Base-by-base conservation (phyloP, 495 filamentous ascomycete genomes). In the Hypoxylon trugodes region DNA sequence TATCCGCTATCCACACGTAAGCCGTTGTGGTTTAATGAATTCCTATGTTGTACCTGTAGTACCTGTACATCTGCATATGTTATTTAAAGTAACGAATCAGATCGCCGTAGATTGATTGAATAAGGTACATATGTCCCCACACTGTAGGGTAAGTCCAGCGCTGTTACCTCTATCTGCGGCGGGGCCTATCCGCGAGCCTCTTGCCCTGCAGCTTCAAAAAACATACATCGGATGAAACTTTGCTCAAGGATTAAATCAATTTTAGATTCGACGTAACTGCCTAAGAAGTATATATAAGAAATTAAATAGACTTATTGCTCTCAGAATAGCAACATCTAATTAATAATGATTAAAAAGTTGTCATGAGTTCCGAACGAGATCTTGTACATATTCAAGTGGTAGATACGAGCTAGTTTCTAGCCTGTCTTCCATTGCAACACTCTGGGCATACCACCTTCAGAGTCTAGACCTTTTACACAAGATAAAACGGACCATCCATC, bases 1-100 rank as follows among this genome's bases (percentile, higher is more conserved):
- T 40, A 49, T 41, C 15, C 52, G 30, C 19, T 48, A 42, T 41
- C 61, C 59, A 68, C 54, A 68, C 65, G 65, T 68, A 68, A 68
- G 65, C 65, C 42, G 38, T 63, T 63, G 51, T 15, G 42, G 41
- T 54, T 45, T 52, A 53, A 41, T 32, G 51, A 60, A 25, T n/a
- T n/a, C n/a, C n/a, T n/a, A n/a, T n/a, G 52, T 37, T 35, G 12
- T 16, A n/a, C n/a, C n/a, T n/a, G n/a, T 51, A 24, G 48, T 61
- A 61, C 57, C 48, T 52, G 57, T 63, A 63, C 49, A 9, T 56
- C 19, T 26, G 33, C 25, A 13, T 28, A 21, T 25, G 43, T 30
- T 32, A 21, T n/a, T 42, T 24, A 41, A 53, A 24, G 16, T 59
- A 37, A 28, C 61, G 55, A 65, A 66, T 66, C 43, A 60, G 25